Conservation (phyloP, 768 basidiomycete genomes). For the Asterophora parasitica region DNA sequence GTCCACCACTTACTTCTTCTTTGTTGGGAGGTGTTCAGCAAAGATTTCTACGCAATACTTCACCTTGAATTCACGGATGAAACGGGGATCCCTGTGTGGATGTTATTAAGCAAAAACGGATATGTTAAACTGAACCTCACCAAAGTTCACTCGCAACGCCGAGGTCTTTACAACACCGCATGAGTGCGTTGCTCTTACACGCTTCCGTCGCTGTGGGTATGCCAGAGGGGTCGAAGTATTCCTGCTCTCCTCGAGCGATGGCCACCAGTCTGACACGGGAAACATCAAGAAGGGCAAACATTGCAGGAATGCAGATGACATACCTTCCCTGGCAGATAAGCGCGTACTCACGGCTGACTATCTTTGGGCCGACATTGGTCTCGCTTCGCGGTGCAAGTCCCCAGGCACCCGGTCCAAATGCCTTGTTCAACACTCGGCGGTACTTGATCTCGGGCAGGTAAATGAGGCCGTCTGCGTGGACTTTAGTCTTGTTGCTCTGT, state of each 20-base stretch:
- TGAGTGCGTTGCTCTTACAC: conserved; percentile 93
- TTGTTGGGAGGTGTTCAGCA: conserved; percentile 76
- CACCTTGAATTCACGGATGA: conserved; percentile 89
- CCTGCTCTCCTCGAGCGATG: conserved; percentile 92
- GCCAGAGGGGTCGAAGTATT: conserved; percentile 89
- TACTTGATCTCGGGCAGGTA: conserved; percentile 99
- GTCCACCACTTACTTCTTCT: conserved; percentile 73
- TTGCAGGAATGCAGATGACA: conserved; percentile 20
- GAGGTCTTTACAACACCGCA: conserved; percentile 96
- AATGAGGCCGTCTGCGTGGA: conserved; percentile 71
- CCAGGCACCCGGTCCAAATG: conserved; percentile 97
- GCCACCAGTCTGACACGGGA: conserved; percentile 63
- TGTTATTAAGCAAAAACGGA: not conserved
- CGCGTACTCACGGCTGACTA: conserved; percentile 92
- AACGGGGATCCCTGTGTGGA: conserved; percentile 79
- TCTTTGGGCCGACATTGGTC: conserved; percentile 81
- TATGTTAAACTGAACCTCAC: conserved; percentile 35
- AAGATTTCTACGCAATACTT: conserved; percentile 83
- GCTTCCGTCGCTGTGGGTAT: conserved; percentile 93
- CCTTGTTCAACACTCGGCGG: conserved; percentile 82
- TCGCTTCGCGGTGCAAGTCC: conserved; percentile 92
- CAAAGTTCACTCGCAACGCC: conserved; percentile 96
- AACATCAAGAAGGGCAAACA: not conserved
- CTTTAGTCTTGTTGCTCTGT: not conserved
- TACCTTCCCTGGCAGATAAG: conserved; percentile 90